Conservation (phyloP, 2,329 filamentous ascomycete genomes). For the Pseudogymnoascus destructans region DNA sequence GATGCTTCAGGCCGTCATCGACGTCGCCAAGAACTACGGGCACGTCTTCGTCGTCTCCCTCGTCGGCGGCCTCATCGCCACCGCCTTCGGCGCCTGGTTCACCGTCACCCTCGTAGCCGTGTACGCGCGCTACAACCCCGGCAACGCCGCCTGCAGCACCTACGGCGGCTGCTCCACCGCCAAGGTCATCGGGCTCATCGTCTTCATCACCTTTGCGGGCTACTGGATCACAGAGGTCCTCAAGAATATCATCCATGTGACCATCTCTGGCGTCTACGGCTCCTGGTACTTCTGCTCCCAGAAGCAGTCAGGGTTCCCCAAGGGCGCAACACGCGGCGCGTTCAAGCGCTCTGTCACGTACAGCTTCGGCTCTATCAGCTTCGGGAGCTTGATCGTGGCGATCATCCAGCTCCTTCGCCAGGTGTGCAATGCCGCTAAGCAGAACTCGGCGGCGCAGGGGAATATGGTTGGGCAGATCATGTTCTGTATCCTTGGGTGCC, state of each 20-base stretch:
- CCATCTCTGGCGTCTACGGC: constrained; percentile 77
- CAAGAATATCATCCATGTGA: constrained; percentile 86
- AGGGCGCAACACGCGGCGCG: constrained; percentile 69
- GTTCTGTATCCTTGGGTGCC: constrained; percentile 63
- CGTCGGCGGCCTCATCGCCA: constrained; percentile 64
- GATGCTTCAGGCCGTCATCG: constrained; percentile 77
- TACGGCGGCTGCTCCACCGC: constrained; percentile 49
- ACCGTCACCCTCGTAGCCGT: constrained; percentile 74
- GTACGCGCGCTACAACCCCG: constrained; percentile 71
- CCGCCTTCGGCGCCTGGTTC: constrained; percentile 73
- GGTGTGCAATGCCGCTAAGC: constrained; percentile 63
- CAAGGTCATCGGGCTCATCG: constrained; percentile 72
- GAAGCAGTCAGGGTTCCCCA: constrained; percentile 53
- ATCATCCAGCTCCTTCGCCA: constrained; percentile 78
- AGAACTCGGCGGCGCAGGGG: constrained; percentile 49
- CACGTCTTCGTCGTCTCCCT: constrained; percentile 79
- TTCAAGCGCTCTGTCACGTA: constrained; percentile 73
- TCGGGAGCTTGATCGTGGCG: constrained; percentile 76
- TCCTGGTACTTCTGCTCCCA: constrained; percentile 77
- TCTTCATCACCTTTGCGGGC: constrained; percentile 79
- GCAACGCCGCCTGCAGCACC: constrained; percentile 33
- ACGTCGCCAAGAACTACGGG: constrained; percentile 70
- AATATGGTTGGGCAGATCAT: constrained; percentile 54
- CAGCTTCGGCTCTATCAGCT: constrained; percentile 80
- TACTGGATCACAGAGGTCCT: constrained; percentile 93